phyloP scores from a whole-genome alignment of 192 early-diverging fungal genomes.

The Diversispora eburnea region DNA sequence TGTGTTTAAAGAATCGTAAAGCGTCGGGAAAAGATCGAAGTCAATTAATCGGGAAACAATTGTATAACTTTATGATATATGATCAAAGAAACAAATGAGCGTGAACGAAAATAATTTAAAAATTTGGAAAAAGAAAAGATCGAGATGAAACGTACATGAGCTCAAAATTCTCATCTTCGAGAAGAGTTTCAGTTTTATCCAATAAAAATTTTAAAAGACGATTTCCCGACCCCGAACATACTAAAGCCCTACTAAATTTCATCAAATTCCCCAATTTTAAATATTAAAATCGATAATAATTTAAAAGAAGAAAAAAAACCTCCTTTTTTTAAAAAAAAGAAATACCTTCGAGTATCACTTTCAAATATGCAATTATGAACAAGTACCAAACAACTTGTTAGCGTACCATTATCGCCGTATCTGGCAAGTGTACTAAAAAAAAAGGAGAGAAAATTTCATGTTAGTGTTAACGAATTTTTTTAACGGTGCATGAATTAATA shows the following conservation, averaged over 20 bases:
- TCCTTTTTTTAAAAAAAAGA: background rate
- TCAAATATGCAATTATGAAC: constrained; percentile 10
- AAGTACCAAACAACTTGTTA: background rate
- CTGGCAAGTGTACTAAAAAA: background rate
- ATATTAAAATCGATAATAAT: background rate
- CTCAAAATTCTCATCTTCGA: constrained; percentile 25
- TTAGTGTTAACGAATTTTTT: background rate
- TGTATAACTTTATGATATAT: constrained; percentile 4
- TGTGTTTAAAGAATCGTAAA: constrained; percentile 4
- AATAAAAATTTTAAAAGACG: constrained; percentile 19
- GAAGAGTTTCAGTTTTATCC: background rate
- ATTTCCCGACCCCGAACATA: constrained; percentile 1
- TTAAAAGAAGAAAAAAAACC: background rate
- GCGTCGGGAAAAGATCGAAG: background rate
- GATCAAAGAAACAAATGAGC: background rate
- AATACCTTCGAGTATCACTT: background rate
- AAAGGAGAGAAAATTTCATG: background rate
- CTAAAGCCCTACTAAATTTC: background rate
- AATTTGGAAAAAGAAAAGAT: background rate
- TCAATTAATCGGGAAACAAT: constrained; percentile 21
- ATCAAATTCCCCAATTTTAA: background rate
- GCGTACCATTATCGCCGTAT: background rate
- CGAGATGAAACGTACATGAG: constrained; percentile 18
- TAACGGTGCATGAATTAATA: background rate
- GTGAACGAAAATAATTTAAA: background rate